Conservation (phyloP, 2,329 filamentous ascomycete genomes). For the Ceratocystiopsis minuta region DNA sequence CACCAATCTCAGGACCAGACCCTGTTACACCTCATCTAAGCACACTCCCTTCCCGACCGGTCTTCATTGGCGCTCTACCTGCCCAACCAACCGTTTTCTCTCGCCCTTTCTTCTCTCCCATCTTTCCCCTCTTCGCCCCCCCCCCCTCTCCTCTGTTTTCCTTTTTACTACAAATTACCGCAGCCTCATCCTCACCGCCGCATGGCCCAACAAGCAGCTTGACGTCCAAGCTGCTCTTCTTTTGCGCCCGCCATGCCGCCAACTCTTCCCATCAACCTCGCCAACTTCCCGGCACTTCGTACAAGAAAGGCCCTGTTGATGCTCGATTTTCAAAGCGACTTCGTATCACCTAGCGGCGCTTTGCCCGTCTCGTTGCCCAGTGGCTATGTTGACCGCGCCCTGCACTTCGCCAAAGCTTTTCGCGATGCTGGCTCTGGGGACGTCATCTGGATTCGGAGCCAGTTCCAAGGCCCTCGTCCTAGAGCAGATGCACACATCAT, state of each 20-base stretch:
- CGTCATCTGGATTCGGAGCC: conserved; percentile 72
- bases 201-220: too few species aligned
- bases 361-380: conserved; percentile 46
- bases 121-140: too few species aligned
- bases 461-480: conserved; percentile 46
- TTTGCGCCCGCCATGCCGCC: conserved; percentile 7
- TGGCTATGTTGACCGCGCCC: conserved; percentile 49
- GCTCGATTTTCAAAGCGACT: conserved; percentile 83
- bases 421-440: conserved; percentile 48
- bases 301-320: conserved; percentile 58
- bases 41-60: too few species aligned
- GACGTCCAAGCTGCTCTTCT: too few species aligned
- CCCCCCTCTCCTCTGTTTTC: too few species aligned
- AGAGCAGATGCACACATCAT: conserved; percentile 35
- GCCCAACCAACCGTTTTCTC: too few species aligned
- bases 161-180: too few species aligned
- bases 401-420: conserved; percentile 51
- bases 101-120: too few species aligned
- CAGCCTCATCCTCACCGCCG: too few species aligned
- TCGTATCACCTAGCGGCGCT: conserved; percentile 49
- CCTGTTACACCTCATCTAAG: too few species aligned
- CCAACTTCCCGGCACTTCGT: conserved; percentile 35
- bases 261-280: conserved; percentile 40
- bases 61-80: too few species aligned
- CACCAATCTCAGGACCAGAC: too few species aligned